Conservation (phyloP, 2,329 filamentous ascomycete genomes). For the Alternaria arborescens region DNA sequence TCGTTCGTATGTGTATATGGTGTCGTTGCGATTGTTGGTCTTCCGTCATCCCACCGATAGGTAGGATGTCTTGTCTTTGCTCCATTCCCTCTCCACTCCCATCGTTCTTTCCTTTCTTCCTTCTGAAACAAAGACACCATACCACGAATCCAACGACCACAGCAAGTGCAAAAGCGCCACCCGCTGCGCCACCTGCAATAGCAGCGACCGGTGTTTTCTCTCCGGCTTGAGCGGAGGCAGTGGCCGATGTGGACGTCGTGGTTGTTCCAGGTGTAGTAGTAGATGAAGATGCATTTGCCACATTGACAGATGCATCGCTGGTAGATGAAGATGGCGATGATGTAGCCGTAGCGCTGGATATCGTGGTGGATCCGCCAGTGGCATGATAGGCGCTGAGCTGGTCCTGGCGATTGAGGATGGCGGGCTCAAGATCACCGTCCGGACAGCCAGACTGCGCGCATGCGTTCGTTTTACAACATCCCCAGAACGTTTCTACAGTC, state of each 20-base stretch:
- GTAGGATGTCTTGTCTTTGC: not conserved
- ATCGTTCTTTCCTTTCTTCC: conserved; percentile 7
- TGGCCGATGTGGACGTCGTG: not conserved
- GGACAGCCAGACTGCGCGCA: conserved; percentile 44
- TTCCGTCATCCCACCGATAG: not conserved
- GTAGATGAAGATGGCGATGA: conserved; percentile 6
- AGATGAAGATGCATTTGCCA: not conserved
- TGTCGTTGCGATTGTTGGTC: not conserved
- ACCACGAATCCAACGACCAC: conserved; percentile 25
- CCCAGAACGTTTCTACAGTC: conserved; percentile 41
- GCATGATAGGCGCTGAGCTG: conserved; percentile 26
- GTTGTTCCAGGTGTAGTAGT: not conserved
- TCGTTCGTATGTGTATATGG: not conserved
- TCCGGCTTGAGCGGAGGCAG: conserved; percentile 1
- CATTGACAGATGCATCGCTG: conserved; percentile 1
- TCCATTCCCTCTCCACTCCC: not conserved
- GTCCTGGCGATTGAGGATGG: conserved; percentile 26
- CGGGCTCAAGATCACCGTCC: conserved; percentile 32
- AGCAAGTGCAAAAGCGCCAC: conserved; percentile 27
- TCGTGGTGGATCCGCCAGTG: conserved; percentile 14
- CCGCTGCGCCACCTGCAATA: conserved; percentile 36
- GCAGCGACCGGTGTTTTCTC: conserved; percentile 23
- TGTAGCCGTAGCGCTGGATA: conserved; percentile 9
- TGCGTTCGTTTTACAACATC: conserved; percentile 51
- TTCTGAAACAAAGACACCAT: conserved; percentile 27